Evolutionary conservation across 345 rosid species (phyloP), one percentile per base, ranked within the genome.

Genomic region (Corchorus capsularis): DNA sequence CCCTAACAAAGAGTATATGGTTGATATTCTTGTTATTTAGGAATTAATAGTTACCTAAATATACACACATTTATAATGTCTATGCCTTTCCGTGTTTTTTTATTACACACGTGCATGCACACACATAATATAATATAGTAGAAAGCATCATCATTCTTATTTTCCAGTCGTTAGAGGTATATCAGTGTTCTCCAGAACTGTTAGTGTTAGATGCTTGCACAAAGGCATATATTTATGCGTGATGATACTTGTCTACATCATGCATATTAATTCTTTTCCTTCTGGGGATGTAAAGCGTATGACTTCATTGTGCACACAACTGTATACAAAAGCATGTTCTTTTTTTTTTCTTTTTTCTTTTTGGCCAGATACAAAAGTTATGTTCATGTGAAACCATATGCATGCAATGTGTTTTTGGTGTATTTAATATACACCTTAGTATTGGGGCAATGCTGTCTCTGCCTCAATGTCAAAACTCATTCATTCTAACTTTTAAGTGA

Each of bases 401-500:
- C 27, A 49, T 27, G 41, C 53, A 45, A 69, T 63, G 12, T 15
- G 10, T 27, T 61, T 74, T 14, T 34, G 8, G 35, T 64, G n/a
- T 53, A 43, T 20, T 20, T 16, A 70, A 20, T 46, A 4, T 45
- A 47, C 37, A 27, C 45, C 71, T 64, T 46, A 64, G 66, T 69
- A 59, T n/a, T 39, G 60, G 22, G 49, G 45, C 8, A 12, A n/a
- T 49, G 27, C 16, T 41, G 27, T 69, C 74, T 76, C 41, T 71
- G 32, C 60, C 47, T 65, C 69, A 73, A 41, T 8, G 19, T 55
- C 71, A 19, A 32, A 71, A 16, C 8, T 32, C 46, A 20, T 75
- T 64, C 45, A 20, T 75, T 64, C 45, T 37, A 64, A 19, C 41
- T 68, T 65, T 69, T 79, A 41, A 60, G 27, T 71, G 20, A 55